Percentiles rank a stretch among this genome's conserved stretches.
Evolutionary conservation across 768 basidiomycete genomes (phyloP).

Genomic region (Flagelloscypha sp.): DNA sequence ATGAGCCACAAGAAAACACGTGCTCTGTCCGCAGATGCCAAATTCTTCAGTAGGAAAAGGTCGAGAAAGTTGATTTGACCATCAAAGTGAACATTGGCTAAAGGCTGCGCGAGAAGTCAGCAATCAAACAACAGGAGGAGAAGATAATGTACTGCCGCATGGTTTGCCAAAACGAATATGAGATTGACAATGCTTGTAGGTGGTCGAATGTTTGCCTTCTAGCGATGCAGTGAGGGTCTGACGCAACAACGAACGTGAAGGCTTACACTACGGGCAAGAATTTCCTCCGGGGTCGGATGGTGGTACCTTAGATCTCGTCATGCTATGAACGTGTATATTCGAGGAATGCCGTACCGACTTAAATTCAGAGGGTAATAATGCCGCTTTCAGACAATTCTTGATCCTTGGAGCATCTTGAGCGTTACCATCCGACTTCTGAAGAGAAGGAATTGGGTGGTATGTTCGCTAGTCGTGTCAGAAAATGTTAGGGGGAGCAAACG

Average conservation of each 20-base stretch:
- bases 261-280: conserved; percentile 59
- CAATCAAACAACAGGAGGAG: conserved; percentile 3
- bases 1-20: conserved; percentile 77
- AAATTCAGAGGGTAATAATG: conserved; percentile 61
- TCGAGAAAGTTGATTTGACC: conserved; percentile 70
- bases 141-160: conserved; percentile 53
- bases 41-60: conserved; percentile 70
- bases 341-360: no score
- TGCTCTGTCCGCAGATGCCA: conserved; percentile 68
- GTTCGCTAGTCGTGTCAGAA: no score
- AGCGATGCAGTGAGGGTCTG: conserved; percentile 9
- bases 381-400: conserved; percentile 84
- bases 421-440: conserved; percentile 83
- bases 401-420: conserved; percentile 88
- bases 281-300: conserved; percentile 71
- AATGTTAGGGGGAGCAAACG: no score
- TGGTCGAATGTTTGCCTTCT: conserved; percentile 58
- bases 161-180: conserved; percentile 75
- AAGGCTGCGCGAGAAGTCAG: conserved; percentile 31
- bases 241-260: conserved; percentile 4
- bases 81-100: conserved; percentile 66
- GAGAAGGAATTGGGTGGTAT: conserved; percentile 57
- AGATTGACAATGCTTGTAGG: conserved; percentile 84
- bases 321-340: no score
- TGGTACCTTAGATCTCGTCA: no score